Evolutionary conservation across 495 filamentous ascomycete species (phyloP), one percentile per base, ranked within the genome.

Genomic region (Saxophila tyrrhenica): DNA sequence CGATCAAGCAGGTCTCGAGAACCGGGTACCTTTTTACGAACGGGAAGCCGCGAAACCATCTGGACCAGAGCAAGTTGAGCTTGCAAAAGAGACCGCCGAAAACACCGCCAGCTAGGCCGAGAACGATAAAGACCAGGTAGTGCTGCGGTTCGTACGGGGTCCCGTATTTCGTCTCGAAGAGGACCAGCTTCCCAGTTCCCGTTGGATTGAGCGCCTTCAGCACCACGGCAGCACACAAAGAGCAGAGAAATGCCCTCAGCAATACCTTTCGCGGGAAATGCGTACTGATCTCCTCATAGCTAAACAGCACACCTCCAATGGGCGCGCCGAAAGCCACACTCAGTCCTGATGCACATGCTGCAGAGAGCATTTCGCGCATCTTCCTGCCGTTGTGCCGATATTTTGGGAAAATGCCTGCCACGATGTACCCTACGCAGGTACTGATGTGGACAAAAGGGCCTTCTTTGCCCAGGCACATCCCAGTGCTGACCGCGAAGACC

Each of bases 321-420:
- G 77, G 77, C n/a, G 77, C 77, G 11, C 77, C 77, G 57, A 80
- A 80, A 8, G 77, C 77, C n/a, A 78, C 77, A 20, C 72, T 75
- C 22, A 80, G 64, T 16, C 76, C 77, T 2, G 77, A 65, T 1
- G 77, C 76, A 55, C 75, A 79, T 23, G 74, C 75, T 20, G 76
- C 75, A 23, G 73, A 75, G 1, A 80, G 68, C 54, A 80, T 68
- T 63, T 80, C 76, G 29, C 77, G 64, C 65, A 79, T 63, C 51
- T 76, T 76, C 25, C 74, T 65, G 1, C 71, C 70, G 57, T 80
- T 80, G 3, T 77, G 67, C 19, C 68, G 61, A 53, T 78, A 79
- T 53, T 78, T 78, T 0, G 74, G 75, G 43, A 81, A 77, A 39
- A 64, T 51, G 19, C 51, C 69, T 13, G 71, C 75, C 0, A 81